Evolutionary conservation across 306 rosid species (phyloP).

Genomic region (Lathyrus oleraceus): DNA sequence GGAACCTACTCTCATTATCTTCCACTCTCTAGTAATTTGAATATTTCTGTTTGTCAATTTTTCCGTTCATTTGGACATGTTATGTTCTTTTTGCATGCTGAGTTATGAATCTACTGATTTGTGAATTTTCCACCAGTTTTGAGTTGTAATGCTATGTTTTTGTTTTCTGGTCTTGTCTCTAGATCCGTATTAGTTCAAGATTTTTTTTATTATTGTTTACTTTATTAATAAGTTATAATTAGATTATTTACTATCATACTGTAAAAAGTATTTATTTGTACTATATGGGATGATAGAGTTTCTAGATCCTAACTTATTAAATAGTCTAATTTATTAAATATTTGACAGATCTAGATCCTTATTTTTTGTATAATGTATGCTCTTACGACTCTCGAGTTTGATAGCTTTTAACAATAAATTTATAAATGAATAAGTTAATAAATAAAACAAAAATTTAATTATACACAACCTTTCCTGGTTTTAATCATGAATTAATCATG

Average conservation of each 20-base stretch:
- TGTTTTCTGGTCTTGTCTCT: background rate
- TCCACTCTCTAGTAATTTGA: background rate
- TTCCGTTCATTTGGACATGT: background rate
- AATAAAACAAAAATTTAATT: background rate
- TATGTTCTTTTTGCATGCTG: background rate
- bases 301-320: too few relatives aligned
- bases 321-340: too few relatives aligned
- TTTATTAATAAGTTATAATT: background rate
- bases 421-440: background rate
- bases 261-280: background rate
- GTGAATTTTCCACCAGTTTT: slow-evolving; percentile 3
- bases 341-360: background rate
- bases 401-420: background rate
- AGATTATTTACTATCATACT: background rate
- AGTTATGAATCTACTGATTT: background rate
- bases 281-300: background rate
- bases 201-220: background rate
- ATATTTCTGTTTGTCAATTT: background rate
- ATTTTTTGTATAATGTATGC: background rate
- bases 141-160: background rate
- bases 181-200: background rate
- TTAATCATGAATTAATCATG: slow-evolving; percentile 27
- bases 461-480: slow-evolving; percentile 1
- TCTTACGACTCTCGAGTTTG: background rate
- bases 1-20: background rate